Conservation (phyloP, 2,329 filamentous ascomycete genomes). For the Blumeria graminis region DNA sequence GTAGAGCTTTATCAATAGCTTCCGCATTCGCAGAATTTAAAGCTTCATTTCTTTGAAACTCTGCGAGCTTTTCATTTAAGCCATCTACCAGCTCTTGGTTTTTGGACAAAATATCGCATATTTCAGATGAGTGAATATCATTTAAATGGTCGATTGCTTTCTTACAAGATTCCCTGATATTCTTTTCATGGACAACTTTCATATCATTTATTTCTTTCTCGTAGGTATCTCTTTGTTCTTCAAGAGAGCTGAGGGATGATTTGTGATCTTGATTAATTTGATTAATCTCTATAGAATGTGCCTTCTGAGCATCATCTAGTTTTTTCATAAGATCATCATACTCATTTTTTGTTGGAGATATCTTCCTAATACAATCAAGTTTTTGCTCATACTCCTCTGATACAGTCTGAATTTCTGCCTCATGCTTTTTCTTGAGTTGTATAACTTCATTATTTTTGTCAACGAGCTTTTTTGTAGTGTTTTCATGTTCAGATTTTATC, state of each 20-base stretch:
- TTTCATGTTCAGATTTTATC: conserved; percentile 12
- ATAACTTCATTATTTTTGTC: conserved; percentile 3
- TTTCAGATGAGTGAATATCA: conserved; percentile 23
- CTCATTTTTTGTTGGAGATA: conserved; percentile 8
- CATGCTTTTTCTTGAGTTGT: conserved; percentile 14
- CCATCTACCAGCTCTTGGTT: conserved; percentile 21
- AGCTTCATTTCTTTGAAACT: conserved; percentile 15
- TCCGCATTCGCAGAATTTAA: conserved; percentile 8
- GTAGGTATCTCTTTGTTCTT: conserved; percentile 18
- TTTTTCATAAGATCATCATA: conserved; percentile 7
- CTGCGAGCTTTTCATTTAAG: conserved; percentile 22
- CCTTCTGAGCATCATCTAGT: conserved; percentile 2
- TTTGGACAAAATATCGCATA: conserved; percentile 28
- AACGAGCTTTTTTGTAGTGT: conserved; percentile 13
- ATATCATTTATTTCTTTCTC: conserved; percentile 30
- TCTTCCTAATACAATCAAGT: conserved; percentile 28
- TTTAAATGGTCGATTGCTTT: conserved; percentile 23
- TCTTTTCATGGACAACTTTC: conserved; percentile 31
- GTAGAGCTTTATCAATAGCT: conserved; percentile 8
- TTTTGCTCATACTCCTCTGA: conserved; percentile 39
- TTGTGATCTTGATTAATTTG: conserved; percentile 11
- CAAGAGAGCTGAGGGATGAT: conserved; percentile 13
- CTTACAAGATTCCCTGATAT: conserved; percentile 30
- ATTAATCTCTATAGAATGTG: conserved; percentile 8
- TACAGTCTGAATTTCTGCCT: conserved; percentile 31